A percentile compares a stretch with the other conserved stretches of the same genome.
Evolutionary conservation across 441 rosid genomes (phyloP).

Genomic region (Biscutella laevigata): DNA sequence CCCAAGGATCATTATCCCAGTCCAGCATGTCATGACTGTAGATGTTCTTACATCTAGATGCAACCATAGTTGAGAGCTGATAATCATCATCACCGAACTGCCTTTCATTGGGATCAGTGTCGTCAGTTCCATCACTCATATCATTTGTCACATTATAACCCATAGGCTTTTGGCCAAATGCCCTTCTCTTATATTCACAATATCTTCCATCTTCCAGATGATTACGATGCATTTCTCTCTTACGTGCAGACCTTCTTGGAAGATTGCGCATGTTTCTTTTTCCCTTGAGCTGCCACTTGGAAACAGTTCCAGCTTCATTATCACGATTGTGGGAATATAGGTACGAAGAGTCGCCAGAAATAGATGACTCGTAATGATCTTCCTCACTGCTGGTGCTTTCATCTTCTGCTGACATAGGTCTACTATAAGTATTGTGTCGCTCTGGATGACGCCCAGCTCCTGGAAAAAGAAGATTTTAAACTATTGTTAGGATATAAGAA

Average conservation of each 20-base stretch:
- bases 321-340: conserved; percentile 40
- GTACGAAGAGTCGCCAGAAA: conserved; percentile 51
- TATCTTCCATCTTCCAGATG: conserved; percentile 34
- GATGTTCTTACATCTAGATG: conserved; percentile 34
- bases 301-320: conserved; percentile 51
- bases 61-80: conserved; percentile 32
- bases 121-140: conserved; percentile 33
- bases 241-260: conserved; percentile 41
- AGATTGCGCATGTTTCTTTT: conserved; percentile 74
- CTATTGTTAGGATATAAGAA: conserved; percentile 10
- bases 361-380: conserved; percentile 49
- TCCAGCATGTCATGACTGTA: conserved; percentile 29
- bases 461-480: conserved; percentile 23
- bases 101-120: conserved; percentile 36
- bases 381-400: conserved; percentile 75
- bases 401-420: conserved; percentile 34
- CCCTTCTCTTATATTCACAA: conserved; percentile 32
- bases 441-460: conserved; percentile 39
- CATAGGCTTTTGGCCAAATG: conserved; percentile 35
- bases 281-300: conserved; percentile 88
- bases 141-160: conserved; percentile 33
- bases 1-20: conserved; percentile 54
- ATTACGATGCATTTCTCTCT: conserved; percentile 21
- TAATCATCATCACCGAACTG: conserved; percentile 34
- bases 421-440: conserved; percentile 33